Evolutionary conservation across 2,329 filamentous ascomycete species (phyloP).

Genomic region (Aciculosporium take): DNA sequence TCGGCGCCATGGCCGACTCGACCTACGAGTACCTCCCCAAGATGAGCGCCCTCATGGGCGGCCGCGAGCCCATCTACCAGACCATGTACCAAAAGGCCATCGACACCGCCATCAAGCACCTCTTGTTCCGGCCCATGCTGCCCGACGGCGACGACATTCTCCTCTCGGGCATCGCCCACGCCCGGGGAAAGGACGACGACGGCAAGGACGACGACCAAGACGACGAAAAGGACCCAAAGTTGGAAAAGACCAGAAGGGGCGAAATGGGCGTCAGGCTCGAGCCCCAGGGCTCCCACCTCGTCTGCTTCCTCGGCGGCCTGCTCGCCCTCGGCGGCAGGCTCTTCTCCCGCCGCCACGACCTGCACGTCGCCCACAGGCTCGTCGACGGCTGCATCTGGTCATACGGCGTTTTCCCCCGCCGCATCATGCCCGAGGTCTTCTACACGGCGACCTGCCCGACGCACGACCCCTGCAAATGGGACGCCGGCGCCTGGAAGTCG

Average conservation of each 20-base stretch:
- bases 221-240: not conserved
- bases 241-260: too few relatives aligned
- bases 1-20: constrained; percentile 40
- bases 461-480: too few relatives aligned
- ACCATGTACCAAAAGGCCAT: constrained; percentile 49
- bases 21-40: constrained; percentile 48
- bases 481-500: too few relatives aligned
- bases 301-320: constrained; percentile 54
- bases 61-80: constrained; percentile 42
- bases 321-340: constrained; percentile 51
- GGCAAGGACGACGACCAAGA: constrained; percentile 30
- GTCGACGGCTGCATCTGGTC: constrained; percentile 58
- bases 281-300: constrained; percentile 6
- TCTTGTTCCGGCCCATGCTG: constrained; percentile 58
- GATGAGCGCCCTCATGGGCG: constrained; percentile 50
- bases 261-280: not conserved
- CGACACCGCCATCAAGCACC: constrained; percentile 41
- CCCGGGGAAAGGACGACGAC: constrained; percentile 33
- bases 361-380: constrained; percentile 51
- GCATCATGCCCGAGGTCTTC: constrained; percentile 43
- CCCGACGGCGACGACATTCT: constrained; percentile 48
- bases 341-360: constrained; percentile 43
- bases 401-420: constrained; percentile 43
- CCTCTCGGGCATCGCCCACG: constrained; percentile 32
- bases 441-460: constrained; percentile 29